Percentiles rank a stretch among this genome's conserved stretches.
Conservation (phyloP, 306 rosid species). For the Casuarina cunninghamiana region DNA sequence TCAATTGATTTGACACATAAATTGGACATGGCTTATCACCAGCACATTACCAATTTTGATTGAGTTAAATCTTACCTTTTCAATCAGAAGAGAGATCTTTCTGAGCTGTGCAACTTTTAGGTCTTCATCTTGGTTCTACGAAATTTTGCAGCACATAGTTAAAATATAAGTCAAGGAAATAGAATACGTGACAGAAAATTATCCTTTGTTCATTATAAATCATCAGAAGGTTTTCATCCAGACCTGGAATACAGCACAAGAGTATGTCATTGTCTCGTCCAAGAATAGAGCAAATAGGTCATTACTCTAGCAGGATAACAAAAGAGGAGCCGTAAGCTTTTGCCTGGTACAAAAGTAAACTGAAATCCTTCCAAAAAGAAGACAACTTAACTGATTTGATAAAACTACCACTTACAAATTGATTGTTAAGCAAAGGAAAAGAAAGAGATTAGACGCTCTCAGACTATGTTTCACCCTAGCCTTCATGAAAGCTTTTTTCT, state of each 20-base stretch:
- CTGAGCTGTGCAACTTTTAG: conserved; percentile 73
- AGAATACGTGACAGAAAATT: conserved; percentile 6
- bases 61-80: conserved; percentile 44
- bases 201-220: conserved; percentile 4
- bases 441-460: not conserved
- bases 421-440: not conserved
- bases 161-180: not conserved
- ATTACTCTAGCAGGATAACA: conserved; percentile 65
- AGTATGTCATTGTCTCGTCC: conserved; percentile 92
- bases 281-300: conserved; percentile 83
- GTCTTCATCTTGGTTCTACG: conserved; percentile 66
- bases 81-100: conserved; percentile 66
- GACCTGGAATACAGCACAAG: conserved; percentile 87
- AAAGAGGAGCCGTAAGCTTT: not conserved
- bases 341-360: not conserved
- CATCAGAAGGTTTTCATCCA: conserved; percentile 17
- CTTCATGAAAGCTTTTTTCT: not conserved
- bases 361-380: not conserved
- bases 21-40: not conserved
- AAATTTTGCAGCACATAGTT: conserved; percentile 15
- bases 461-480: not conserved
- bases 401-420: not conserved
- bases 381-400: not conserved
- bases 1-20: conserved; percentile 8
- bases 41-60: not conserved